A percentile compares a stretch with the other conserved stretches of the same genome.
These are phyloP conservation scores for Halteria grandinella DNA, from an alignment of 73 alveolate species.

Conservation along the genomic window DNA sequence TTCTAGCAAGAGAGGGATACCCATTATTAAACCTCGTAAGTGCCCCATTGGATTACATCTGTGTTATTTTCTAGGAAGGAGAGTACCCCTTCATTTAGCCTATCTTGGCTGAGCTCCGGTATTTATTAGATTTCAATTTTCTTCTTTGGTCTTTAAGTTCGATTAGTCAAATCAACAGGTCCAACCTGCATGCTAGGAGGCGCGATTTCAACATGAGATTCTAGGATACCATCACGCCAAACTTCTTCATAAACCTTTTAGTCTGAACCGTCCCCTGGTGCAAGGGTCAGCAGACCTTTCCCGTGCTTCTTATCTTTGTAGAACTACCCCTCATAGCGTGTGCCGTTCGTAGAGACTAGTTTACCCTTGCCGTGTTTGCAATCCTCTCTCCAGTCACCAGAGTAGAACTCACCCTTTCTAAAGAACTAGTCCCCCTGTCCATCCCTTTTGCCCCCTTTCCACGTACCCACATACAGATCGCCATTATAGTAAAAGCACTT, in stretches of 20 bases:
- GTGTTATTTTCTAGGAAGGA: not conserved
- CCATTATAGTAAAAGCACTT: slow-evolving; percentile 61
- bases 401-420: slow-evolving; percentile 61
- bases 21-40: slow-evolving; percentile 29
- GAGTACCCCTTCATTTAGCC: not conserved
- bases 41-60: slow-evolving; percentile 25
- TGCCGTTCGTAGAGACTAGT: slow-evolving; percentile 69
- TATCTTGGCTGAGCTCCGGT: not conserved
- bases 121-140: too few species aligned
- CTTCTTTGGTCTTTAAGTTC: too few species aligned
- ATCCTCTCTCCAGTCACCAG: slow-evolving; percentile 50
- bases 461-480: slow-evolving; percentile 61
- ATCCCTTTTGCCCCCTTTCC: slow-evolving; percentile 55
- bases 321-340: slow-evolving; percentile 70
- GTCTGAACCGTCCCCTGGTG: too few species aligned
- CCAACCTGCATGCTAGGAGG: too few species aligned
- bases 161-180: too few species aligned
- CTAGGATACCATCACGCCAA: slow-evolving; percentile 54
- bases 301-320: slow-evolving; percentile 76
- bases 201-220: slow-evolving; percentile 20
- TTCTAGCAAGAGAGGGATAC: too few species aligned
- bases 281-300: slow-evolving; percentile 63
- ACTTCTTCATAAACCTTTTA: slow-evolving; percentile 59
- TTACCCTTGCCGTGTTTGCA: slow-evolving; percentile 75
- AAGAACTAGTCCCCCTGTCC: slow-evolving; percentile 64